Conservation (phyloP, 2,329 filamentous ascomycete species). For the Penicillium fuscoglaucum region DNA sequence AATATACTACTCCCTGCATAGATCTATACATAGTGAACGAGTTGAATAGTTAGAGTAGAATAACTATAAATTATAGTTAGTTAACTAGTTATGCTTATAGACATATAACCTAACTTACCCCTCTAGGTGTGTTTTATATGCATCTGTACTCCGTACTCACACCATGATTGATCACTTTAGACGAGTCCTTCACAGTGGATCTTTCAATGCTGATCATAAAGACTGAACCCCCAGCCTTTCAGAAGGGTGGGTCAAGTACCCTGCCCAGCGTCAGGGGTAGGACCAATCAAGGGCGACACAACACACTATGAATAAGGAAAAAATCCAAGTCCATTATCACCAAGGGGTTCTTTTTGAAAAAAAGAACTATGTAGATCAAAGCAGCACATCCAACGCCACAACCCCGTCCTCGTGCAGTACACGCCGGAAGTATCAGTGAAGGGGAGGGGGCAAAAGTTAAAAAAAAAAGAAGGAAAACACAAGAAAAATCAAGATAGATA, state of each 20-base stretch:
- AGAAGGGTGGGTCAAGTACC: not conserved
- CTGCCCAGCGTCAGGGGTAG: not conserved
- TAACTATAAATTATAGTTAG: too few species aligned
- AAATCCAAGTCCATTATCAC: not conserved
- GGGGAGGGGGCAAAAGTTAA: not conserved
- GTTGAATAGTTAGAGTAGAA: too few species aligned
- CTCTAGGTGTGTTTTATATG: not conserved
- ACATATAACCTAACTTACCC: too few species aligned
- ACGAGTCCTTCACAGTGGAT: not conserved
- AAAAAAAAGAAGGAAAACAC: not conserved
- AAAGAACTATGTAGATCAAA: slow-evolving; percentile 2
- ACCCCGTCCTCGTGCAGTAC: slow-evolving; percentile 10
- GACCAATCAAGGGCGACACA: slow-evolving; percentile 6
- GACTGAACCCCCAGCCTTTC: not conserved
- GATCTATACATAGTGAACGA: too few species aligned
- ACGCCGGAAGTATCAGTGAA: slow-evolving; percentile 6
- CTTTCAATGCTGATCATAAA: not conserved
- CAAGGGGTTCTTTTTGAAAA: not conserved
- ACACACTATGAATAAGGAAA: not conserved
- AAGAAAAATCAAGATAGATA: slow-evolving; percentile 15
- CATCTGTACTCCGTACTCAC: too few species aligned
- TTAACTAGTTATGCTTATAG: not conserved
- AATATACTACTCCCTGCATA: too few species aligned
- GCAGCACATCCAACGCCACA: slow-evolving; percentile 8
- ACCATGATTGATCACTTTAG: not conserved